Evolutionary conservation across 2,329 filamentous ascomycete species (phyloP), one percentile per base, ranked within the genome.

Genomic region (Bipolaris victoriae): DNA sequence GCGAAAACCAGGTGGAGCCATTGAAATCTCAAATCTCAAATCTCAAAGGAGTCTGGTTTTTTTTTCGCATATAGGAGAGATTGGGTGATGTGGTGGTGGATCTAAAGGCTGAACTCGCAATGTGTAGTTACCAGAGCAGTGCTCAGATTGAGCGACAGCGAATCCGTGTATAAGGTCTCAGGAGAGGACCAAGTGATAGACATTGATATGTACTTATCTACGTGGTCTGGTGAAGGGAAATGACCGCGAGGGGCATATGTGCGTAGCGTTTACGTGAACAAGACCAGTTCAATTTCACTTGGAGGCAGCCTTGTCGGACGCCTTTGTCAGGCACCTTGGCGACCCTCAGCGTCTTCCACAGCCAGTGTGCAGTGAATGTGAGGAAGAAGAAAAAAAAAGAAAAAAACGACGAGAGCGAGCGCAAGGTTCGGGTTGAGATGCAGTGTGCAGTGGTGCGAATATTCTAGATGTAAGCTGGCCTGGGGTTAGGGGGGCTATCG

Each of bases 251-350:
- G 57, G 48, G 45, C 43, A 52, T 26, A 48, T 29, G 20, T 15
- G 24, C 33, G 49, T 41, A 29, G 35, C 26, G 51, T 55, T 45
- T 40, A 48, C 33, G 43, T 52, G 39, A 41, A 50, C 29, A 18
- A 35, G 39, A 24, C 35, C 49, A 57, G 55, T 53, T 54, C 43
- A 33, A 36, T 49, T 15, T 43, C 57, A 55, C 53, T 29, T 37
- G 49, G 16, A 45, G 35, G 50, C 55, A 61, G 64, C 63, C 63
- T 62, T 43, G 62, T 29, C 26, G 26, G 35, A 50, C 55, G 61
- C 62, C 63, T 61, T 62, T 43, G 62, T 29, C 29, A 40, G 35
- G 52, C 55, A 62, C 63, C 63, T 61, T 62, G 40, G 62, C 55
- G 48, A 20, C 33, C 39, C 18, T 35, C 22, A 45, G 46, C 44